These are phyloP conservation scores for Pichia nanzhaoensis DNA, from an alignment of 805 yeast species.

Conservation along the genomic window DNA sequence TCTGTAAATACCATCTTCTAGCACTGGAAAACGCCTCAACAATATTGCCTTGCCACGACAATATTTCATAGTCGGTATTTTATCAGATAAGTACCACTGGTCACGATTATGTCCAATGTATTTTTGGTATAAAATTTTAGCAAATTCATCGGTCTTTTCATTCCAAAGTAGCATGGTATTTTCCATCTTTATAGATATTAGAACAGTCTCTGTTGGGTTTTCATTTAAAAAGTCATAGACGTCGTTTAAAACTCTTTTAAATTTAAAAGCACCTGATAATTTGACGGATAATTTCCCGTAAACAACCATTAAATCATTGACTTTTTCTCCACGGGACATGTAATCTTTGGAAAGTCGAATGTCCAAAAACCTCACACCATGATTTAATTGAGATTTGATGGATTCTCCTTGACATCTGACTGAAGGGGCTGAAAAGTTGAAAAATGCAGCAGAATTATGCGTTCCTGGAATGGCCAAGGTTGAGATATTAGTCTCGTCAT, in stretches of 20 bases:
- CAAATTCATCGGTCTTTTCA: slow-evolving; percentile 56
- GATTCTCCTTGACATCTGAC: slow-evolving; percentile 69
- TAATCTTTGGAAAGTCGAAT: slow-evolving; percentile 56
- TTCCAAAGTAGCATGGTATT: slow-evolving; percentile 59
- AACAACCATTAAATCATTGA: slow-evolving; percentile 53
- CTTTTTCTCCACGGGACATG: slow-evolving; percentile 33
- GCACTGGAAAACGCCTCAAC: slow-evolving; percentile 66
- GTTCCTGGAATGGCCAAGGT: slow-evolving; percentile 72
- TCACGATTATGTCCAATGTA: slow-evolving; percentile 44
- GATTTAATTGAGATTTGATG: slow-evolving; percentile 52
- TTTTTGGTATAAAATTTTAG: slow-evolving; percentile 50
- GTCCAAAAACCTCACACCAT: slow-evolving; percentile 75
- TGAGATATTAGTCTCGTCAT: slow-evolving; percentile 45
- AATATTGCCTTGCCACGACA: slow-evolving; percentile 60
- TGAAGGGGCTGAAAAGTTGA: slow-evolving; percentile 57
- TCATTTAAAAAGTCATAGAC: slow-evolving; percentile 49
- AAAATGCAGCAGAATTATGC: slow-evolving; percentile 74
- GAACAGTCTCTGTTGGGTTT: slow-evolving; percentile 52
- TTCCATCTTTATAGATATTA: slow-evolving; percentile 68
- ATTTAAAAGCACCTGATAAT: slow-evolving; percentile 47
- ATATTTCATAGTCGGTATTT: slow-evolving; percentile 53
- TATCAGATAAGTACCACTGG: slow-evolving; percentile 53
- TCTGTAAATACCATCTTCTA: slow-evolving; percentile 32
- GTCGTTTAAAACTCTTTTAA: slow-evolving; percentile 47
- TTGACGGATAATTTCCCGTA: slow-evolving; percentile 75